Evolutionary conservation across 2,329 filamentous ascomycete species (phyloP), one percentile per base, ranked within the genome.

Genomic region (Penicillium verrucosum): DNA sequence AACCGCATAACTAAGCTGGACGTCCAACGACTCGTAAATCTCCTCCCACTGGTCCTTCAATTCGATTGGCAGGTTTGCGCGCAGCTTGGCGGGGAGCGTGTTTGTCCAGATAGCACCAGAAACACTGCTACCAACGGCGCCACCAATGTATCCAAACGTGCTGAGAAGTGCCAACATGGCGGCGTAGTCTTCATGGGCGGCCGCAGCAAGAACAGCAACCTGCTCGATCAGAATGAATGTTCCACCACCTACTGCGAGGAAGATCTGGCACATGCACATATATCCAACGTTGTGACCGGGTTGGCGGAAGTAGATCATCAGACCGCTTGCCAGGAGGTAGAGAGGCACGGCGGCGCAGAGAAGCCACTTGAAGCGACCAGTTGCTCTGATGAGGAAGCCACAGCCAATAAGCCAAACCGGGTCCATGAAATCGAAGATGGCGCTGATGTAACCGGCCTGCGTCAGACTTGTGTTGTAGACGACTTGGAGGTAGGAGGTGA

Each of bases 31-130:
- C 27, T 75, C 78, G 56, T 81, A 81, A 42, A 85, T 80, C 7
- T 55, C 52, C 7, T 61, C 65, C 4, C 77, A 42, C 50, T 76
- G 73, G 65, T 3, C 54, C 42, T 58, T 49, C 10, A 51, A 50
- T 5, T 60, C 59, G 0, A 40, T 45, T 11, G 82, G 82, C 0
- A 85, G 72, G 51, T 79, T 73, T 43, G 70, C 65, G 18, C 58
- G 60, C 7, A 86, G 73, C 0, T 76, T 75, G 5, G 70, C 66
- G 4, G 76, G 77, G 67, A 87, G 82, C 0, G 81, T 80, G 54
- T 80, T 78, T 0, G 80, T 82, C 84, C 84, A 88, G 62, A 88
- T 85, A 23, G 84, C 83, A 0, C 77, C 78, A 1, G 84, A 78
- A 42, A 88, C 78, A 11, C 83, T 79, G 8, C 72, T 75, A 1